Evolutionary conservation across 2,329 filamentous ascomycete species (phyloP).

Genomic region (Colletotrichum chlorophyti): DNA sequence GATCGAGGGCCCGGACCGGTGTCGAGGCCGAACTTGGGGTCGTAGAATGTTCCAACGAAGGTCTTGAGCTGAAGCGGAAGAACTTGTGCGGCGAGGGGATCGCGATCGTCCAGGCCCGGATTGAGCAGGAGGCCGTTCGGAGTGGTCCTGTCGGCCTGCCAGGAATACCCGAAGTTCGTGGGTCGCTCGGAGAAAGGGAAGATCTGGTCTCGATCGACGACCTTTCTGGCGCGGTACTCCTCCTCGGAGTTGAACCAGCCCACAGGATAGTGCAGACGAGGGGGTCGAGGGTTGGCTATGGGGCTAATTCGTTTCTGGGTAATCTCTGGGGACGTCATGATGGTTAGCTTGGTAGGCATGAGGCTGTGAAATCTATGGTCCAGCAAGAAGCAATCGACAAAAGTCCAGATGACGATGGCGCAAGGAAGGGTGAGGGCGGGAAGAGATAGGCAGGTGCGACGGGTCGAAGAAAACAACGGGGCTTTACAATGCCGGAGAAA

Average conservation of each 20-base stretch:
- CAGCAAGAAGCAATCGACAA: not conserved
- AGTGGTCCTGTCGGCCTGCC: not conserved
- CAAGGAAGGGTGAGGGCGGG: not conserved
- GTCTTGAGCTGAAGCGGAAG: not conserved
- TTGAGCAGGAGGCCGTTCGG: not conserved
- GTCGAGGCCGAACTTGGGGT: not conserved
- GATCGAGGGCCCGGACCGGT: not conserved
- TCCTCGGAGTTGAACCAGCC: not conserved
- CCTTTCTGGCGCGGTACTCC: not conserved
- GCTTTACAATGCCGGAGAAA: constrained; percentile 13
- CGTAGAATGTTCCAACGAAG: not conserved
- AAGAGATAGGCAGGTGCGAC: not conserved
- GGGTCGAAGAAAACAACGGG: not conserved
- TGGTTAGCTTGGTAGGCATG: constrained; percentile 13
- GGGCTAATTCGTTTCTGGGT: not conserved
- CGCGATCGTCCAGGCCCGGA: not conserved
- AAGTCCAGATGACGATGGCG: not conserved
- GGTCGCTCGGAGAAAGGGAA: not conserved
- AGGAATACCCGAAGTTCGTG: not conserved
- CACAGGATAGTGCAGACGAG: not conserved
- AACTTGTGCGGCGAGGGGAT: not conserved
- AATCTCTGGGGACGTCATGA: too few species aligned
- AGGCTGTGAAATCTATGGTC: not conserved
- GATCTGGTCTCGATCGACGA: not conserved
- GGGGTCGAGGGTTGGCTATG: not conserved